Base-by-base conservation (phyloP, 257 asterid genomes). In the Plantago elongata region DNA sequence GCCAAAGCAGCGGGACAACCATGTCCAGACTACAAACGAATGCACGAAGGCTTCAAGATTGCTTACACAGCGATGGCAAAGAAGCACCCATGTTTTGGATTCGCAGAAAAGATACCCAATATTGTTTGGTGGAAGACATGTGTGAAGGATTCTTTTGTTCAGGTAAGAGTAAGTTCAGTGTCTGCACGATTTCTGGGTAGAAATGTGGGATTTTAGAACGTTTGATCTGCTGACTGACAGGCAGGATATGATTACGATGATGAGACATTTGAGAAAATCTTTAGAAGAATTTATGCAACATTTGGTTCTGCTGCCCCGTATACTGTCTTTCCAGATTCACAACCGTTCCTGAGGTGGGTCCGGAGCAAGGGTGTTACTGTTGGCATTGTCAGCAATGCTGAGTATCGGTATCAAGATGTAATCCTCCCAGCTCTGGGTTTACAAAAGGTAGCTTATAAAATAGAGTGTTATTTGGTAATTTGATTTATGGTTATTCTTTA, bases 231-330 rank as follows among this genome's bases (percentile, higher is more conserved):
- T 64, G 63, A 51, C 59, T 64, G 67, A 65, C 92, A 91, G 97
- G 99, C 99, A 65, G 99, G 99, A 65, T 93, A 89, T 67, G 91
- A 89, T 61, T 93, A 89, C 16, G 95, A 87, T 48, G 99, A 87
- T 63, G 96, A 93, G 80, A 93, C 94, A 51, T 89, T 93, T 13
- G 95, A 93, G 78, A 89, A 81, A 69, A 70, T 93, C 44, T 93
- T 89, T 72, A 85, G 79, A 66, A 95, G 95, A 75, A 78, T 93
- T 62, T 93, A 93, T 61, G 75, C 85, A 47, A 87, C 97, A 42
- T 93, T 93, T 64, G 99, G 99, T 65, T 93, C 99, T 69, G 71
- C 96, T 18, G 96, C 96, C 44, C 99, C 97, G 14, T 93, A 93
- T 69, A 63, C 75, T 3, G 44, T 89, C 46, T 93, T 89, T 69